phyloP scores from a whole-genome alignment of 176 grass and related monocot species.

The Melocanna baccifera region DNA sequence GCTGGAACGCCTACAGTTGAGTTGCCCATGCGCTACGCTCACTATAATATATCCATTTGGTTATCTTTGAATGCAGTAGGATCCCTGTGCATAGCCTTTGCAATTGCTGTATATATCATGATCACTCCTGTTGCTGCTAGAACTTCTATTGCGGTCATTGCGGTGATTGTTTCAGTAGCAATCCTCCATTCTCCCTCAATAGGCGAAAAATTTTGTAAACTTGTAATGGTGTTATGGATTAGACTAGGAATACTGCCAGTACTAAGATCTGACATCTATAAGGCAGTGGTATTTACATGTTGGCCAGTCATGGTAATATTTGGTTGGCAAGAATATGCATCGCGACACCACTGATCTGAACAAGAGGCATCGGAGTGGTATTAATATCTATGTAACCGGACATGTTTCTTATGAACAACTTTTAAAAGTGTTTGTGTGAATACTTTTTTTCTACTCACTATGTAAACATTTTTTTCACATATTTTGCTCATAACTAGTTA shows the following conservation, averaged over 20 bases:
- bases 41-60: slow-evolving; percentile 37
- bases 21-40: slow-evolving; percentile 19
- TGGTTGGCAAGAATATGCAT: slow-evolving; percentile 25
- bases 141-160: slow-evolving; percentile 12
- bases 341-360: not conserved
- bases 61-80: not conserved
- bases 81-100: slow-evolving; percentile 14
- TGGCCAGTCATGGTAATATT: slow-evolving; percentile 36
- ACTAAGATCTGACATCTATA: slow-evolving; percentile 18
- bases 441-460: not conserved
- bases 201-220: not conserved
- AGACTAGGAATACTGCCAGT: slow-evolving; percentile 18
- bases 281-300: slow-evolving; percentile 9
- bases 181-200: slow-evolving; percentile 11
- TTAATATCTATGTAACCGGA: not conserved
- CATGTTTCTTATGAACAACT: not conserved
- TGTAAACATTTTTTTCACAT: too few species aligned
- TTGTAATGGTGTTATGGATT: not conserved
- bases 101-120: slow-evolving; percentile 34
- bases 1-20: slow-evolving; percentile 31
- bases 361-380: not conserved
- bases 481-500: too few species aligned
- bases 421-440: not conserved
- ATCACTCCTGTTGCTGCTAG: slow-evolving; percentile 20
- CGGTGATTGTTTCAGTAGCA: slow-evolving; percentile 10